phyloP scores from a whole-genome alignment of 805 yeast species.

The Lipomyces mesembrius region DNA sequence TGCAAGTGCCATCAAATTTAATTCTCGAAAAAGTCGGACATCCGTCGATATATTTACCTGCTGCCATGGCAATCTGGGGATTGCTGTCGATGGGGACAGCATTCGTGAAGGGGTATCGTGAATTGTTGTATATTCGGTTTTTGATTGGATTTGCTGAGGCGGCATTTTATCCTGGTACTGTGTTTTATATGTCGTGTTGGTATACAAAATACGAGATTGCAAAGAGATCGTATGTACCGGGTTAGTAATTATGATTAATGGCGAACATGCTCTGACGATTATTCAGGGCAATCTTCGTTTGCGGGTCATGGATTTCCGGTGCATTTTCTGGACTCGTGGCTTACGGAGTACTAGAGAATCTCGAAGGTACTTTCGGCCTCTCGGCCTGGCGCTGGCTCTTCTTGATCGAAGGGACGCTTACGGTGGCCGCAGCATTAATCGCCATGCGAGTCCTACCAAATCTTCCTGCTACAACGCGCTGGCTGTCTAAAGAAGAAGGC shows the following conservation, averaged over 20 bases:
- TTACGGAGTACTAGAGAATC: conserved; percentile 55
- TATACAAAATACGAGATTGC: conserved; percentile 58
- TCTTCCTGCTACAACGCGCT: conserved; percentile 58
- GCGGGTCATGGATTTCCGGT: conserved; percentile 57
- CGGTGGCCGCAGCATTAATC: conserved; percentile 53
- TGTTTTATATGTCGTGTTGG: conserved; percentile 60
- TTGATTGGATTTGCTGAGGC: conserved; percentile 57
- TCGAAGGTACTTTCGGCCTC: conserved; percentile 51
- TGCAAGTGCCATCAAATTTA: conserved; percentile 57
- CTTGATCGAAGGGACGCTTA: conserved; percentile 59
- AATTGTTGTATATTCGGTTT: conserved; percentile 53
- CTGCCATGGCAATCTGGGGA: conserved; percentile 56
- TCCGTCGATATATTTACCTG: conserved; percentile 58
- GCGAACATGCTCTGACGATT: conserved; percentile 35
- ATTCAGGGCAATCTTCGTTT: conserved; percentile 51
- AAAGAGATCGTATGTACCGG: conserved; percentile 47
- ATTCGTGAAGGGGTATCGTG: conserved; percentile 53
- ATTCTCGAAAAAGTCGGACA: conserved; percentile 53
- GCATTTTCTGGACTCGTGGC: conserved; percentile 62
- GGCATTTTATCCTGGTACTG: conserved; percentile 56
- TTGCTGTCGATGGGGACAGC: conserved; percentile 52
- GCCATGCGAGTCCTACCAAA: conserved; percentile 58
- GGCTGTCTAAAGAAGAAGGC: conserved; percentile 53
- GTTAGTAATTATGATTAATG: conserved; percentile 22
- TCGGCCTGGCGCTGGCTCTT: conserved; percentile 63